Percentiles rank a stretch among this genome's conserved stretches.
phyloP scores from a whole-genome alignment of 1,284 basidiomycete genomes.

The Cryptococcus sp. region DNA sequence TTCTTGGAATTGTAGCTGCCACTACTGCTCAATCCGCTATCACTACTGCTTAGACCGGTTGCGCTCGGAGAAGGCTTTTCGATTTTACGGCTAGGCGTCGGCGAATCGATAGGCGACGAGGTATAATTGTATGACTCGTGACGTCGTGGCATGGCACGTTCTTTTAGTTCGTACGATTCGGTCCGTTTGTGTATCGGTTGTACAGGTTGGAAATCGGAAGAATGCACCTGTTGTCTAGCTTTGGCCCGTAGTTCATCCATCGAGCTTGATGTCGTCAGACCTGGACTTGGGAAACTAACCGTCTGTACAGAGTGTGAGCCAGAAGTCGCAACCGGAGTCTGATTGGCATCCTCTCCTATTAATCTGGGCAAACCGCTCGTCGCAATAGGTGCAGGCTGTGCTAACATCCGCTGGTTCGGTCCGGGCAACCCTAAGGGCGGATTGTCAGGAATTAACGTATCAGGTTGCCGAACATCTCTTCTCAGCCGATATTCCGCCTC shows the following conservation, averaged over 20 bases:
- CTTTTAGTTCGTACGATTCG: constrained; percentile 20
- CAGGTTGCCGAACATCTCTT: constrained; percentile 9
- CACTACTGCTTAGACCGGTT: not conserved
- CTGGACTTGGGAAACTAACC: constrained; percentile 13
- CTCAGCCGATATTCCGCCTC: constrained; percentile 23
- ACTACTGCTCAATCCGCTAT: not conserved
- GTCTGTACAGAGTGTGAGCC: not conserved
- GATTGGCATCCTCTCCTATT: not conserved
- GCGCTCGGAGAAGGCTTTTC: not conserved
- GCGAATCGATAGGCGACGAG: not conserved
- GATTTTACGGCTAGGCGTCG: not conserved
- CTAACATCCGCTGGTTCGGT: constrained; percentile 3
- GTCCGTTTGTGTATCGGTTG: constrained; percentile 8
- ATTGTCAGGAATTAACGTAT: constrained; percentile 3
- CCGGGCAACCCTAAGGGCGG: constrained; percentile 10
- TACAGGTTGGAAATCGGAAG: constrained; percentile 4
- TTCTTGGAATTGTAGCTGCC: constrained; percentile 3
- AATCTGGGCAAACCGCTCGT: not conserved
- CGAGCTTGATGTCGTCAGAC: constrained; percentile 10
- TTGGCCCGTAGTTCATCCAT: constrained; percentile 17
- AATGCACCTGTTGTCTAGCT: not conserved
- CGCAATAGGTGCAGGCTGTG: not conserved
- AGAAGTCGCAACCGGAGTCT: not conserved
- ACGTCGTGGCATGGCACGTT: not conserved
- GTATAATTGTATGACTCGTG: not conserved